These are phyloP conservation scores for Puccinia novopanici DNA, from an alignment of 1,284 basidiomycete genomes.

Conservation along the genomic window DNA sequence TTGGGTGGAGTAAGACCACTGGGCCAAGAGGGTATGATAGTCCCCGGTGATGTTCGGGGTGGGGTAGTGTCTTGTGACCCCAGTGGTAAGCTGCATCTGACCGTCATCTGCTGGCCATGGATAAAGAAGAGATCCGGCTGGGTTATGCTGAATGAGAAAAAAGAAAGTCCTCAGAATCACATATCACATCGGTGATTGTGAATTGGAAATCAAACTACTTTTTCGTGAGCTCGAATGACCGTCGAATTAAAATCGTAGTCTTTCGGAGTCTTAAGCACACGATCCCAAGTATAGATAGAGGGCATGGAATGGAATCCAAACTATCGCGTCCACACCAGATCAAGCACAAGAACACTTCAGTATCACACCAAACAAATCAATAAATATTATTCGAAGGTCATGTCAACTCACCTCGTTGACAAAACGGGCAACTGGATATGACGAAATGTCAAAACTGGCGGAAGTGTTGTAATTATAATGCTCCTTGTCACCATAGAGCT, in stretches of 20 bases:
- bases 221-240: conserved; percentile 66
- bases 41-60: conserved; percentile 45
- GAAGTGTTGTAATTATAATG: conserved; percentile 67
- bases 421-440: conserved; percentile 67
- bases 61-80: conserved; percentile 50
- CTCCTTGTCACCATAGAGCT: conserved; percentile 68
- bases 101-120: conserved; percentile 54
- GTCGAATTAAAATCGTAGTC: conserved; percentile 68
- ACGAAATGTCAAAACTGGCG: conserved; percentile 66
- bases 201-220: conserved; percentile 59
- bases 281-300: conserved; percentile 68
- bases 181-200: background rate
- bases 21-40: conserved; percentile 36
- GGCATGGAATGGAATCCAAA: conserved; percentile 71
- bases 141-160: conserved; percentile 51
- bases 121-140: conserved; percentile 54
- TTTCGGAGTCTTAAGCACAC: conserved; percentile 63
- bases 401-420: conserved; percentile 63
- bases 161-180: background rate
- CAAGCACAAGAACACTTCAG: background rate
- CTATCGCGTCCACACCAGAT: background rate
- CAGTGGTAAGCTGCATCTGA: conserved; percentile 53
- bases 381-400: background rate
- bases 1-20: conserved; percentile 54
- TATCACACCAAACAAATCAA: background rate